Evolutionary conservation across 371 early-diverging fungal genomes (phyloP).

Genomic region (Rhizopus sp.): DNA sequence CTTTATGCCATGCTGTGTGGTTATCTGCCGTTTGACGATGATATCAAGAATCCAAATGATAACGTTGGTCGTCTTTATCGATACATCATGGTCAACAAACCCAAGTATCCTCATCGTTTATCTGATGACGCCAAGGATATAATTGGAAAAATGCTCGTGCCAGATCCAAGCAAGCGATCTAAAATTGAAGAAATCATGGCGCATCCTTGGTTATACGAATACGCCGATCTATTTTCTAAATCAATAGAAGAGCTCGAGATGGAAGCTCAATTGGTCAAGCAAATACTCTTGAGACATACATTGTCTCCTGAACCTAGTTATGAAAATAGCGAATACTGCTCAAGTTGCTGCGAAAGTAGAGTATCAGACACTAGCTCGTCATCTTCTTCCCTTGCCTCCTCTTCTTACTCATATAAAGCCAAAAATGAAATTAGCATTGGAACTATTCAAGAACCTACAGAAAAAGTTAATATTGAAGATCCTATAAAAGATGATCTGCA

Average conservation of each 20-base stretch:
- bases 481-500: no score
- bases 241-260: conserved; percentile 25
- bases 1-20: conserved; percentile 97
- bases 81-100: conserved; percentile 87
- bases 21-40: conserved; percentile 98
- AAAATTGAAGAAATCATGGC: conserved; percentile 81
- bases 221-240: conserved; percentile 27
- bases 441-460: no score
- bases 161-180: conserved; percentile 85
- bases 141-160: conserved; percentile 88
- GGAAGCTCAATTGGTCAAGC: conserved; percentile 15
- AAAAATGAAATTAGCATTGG: no score
- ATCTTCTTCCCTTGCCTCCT: neutral
- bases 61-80: conserved; percentile 95
- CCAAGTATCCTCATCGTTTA: conserved; percentile 88
- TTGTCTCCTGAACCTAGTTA: neutral
- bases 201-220: conserved; percentile 67
- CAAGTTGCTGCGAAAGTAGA: neutral
- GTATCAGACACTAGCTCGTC: neutral
- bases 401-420: neutral
- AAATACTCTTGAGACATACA: conserved; percentile 9
- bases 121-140: conserved; percentile 76
- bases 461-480: no score
- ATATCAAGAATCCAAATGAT: conserved; percentile 94
- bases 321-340: neutral